Base-by-base conservation (phyloP, 129 eudicot genomes). In the Rutidosis leptorrhynchoides region DNA sequence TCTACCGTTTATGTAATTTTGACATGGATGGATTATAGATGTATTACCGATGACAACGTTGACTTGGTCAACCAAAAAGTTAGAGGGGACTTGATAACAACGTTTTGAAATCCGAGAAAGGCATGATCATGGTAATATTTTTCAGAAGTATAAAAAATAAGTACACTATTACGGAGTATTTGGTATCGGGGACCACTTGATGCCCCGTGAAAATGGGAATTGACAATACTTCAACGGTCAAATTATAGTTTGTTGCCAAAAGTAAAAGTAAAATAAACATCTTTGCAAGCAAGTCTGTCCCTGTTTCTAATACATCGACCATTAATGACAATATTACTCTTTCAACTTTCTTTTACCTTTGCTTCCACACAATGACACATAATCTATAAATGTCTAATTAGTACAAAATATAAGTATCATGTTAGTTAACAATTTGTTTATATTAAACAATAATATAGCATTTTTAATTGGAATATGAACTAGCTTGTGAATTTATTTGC, bases 131-230 rank as follows among this genome's bases (percentile, higher is more conserved):
- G n/a, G n/a, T n/a, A n/a, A n/a, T n/a, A n/a, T n/a, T n/a, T n/a
- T n/a, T n/a, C n/a, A n/a, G n/a, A n/a, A n/a, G n/a, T n/a, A n/a
- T n/a, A n/a, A n/a, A n/a, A n/a, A n/a, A n/a, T n/a, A n/a, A n/a
- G n/a, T n/a, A n/a, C n/a, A n/a, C n/a, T n/a, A n/a, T n/a, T n/a
- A n/a, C n/a, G n/a, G n/a, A n/a, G n/a, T n/a, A n/a, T n/a, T n/a
- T 17, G 55, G 55, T 4, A 48, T n/a, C 0, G 55, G 55, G 55
- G 55, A 17, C 55, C 55, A 49, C 55, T 49, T 1, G 54, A 64
- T 74, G 78, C 15, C 67, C 74, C 78, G 66, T 74, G 73, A 74
- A 74, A 72, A 30, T 74, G 57, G 72, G 78, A 74, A 74, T 42
- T 43, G 72, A 65, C 60, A 64, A 67, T 62, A 46, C 68, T 67